A percentile compares a stretch with the other conserved stretches of the same genome.
Conservation (phyloP, 2,329 filamentous ascomycete genomes). For the Emmonsiellopsis sp. region DNA sequence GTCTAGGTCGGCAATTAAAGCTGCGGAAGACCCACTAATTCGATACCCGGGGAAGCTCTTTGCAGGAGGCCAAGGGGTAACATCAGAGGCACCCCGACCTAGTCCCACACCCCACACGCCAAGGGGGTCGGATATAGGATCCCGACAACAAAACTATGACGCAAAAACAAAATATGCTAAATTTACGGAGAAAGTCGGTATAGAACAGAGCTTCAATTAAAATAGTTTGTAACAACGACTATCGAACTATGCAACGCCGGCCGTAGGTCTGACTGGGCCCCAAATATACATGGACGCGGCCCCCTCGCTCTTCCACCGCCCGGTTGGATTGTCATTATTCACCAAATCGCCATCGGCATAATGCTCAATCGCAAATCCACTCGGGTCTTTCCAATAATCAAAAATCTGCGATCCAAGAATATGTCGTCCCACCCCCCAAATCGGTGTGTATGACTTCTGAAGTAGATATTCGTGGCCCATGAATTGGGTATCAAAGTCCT, state of each 20-base stretch:
- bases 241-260: slow-evolving; percentile 1
- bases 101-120: no score
- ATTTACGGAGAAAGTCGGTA: neutral
- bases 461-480: slow-evolving; percentile 44
- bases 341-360: slow-evolving; percentile 46
- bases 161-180: no score
- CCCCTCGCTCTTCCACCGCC: slow-evolving; percentile 1
- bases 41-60: no score
- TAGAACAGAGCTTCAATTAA: neutral
- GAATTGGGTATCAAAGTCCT: slow-evolving; percentile 44
- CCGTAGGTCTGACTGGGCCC: slow-evolving; percentile 4
- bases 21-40: no score
- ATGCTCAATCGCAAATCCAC: slow-evolving; percentile 24
- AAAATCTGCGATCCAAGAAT: slow-evolving; percentile 43
- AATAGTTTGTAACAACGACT: neutral
- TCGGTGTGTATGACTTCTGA: slow-evolving; percentile 33
- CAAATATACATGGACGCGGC: slow-evolving; percentile 5
- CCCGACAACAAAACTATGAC: no score
- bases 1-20: no score
- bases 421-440: slow-evolving; percentile 45
- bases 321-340: slow-evolving; percentile 21
- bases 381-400: slow-evolving; percentile 42
- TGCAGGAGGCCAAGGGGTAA: no score
- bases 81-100: no score
- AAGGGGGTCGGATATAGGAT: no score